These are phyloP conservation scores for Nicotiana tabacum DNA, from an alignment of 257 asterid genomes.

Conservation along the genomic window DNA sequence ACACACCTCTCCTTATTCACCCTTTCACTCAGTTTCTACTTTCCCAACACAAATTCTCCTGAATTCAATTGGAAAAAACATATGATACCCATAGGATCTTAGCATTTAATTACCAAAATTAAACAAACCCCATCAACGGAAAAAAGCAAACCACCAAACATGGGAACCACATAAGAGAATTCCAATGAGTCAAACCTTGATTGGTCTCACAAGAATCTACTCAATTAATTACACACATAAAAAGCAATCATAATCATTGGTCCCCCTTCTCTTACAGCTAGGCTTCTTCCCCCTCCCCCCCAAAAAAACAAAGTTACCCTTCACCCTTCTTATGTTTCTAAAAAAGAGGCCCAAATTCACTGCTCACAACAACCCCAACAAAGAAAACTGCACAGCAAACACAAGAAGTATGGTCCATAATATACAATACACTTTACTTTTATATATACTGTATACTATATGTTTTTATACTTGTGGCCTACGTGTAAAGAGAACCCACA, in stretches of 20 bases:
- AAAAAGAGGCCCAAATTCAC: neutral
- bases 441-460: neutral
- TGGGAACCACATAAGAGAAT: constrained; percentile 43
- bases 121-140: constrained; percentile 32
- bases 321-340: neutral
- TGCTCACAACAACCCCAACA: neutral
- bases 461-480: constrained; percentile 11
- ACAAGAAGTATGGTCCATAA: constrained; percentile 24
- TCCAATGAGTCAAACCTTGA: constrained; percentile 22
- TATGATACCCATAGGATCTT: constrained; percentile 32
- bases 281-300: neutral
- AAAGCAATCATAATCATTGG: constrained; percentile 15
- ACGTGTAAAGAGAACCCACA: constrained; percentile 21
- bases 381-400: constrained; percentile 9
- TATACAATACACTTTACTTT: neutral
- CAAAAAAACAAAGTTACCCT: neutral
- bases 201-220: constrained; percentile 17
- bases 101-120: constrained; percentile 32
- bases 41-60: constrained; percentile 8
- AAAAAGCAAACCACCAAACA: constrained; percentile 55
- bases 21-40: constrained; percentile 3
- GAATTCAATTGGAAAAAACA: constrained; percentile 26
- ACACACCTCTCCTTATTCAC: constrained; percentile 3
- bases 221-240: constrained; percentile 13
- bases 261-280: constrained; percentile 14